Conservation (phyloP, 805 yeast species). For the Phaffomyces opuntiae region DNA sequence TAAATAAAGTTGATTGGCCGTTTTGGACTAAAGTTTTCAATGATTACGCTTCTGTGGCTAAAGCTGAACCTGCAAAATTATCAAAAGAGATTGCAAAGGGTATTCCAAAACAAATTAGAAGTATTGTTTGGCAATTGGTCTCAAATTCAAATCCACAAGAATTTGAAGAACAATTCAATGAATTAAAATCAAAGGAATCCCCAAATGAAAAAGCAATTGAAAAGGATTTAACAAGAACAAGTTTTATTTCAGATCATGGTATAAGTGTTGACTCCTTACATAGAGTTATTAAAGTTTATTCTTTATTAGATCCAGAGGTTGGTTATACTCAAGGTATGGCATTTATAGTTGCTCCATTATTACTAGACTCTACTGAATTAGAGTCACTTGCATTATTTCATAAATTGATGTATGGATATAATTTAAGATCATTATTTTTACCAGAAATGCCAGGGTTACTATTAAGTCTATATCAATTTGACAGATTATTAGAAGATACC, state of each 20-base stretch:
- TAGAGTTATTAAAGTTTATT: conserved; percentile 76
- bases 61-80: conserved; percentile 51
- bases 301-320: conserved; percentile 82
- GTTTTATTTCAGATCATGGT: conserved; percentile 53
- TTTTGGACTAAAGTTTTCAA: conserved; percentile 83
- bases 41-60: conserved; percentile 64
- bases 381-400: conserved; percentile 82
- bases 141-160: conserved; percentile 63
- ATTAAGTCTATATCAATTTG: conserved; percentile 80
- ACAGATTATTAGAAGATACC: conserved; percentile 71
- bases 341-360: conserved; percentile 77
- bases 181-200: conserved; percentile 45
- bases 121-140: conserved; percentile 88
- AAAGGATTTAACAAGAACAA: conserved; percentile 80
- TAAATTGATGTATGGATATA: conserved; percentile 77
- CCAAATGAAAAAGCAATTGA: conserved; percentile 69
- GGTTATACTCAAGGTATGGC: conserved; percentile 99
- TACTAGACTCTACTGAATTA: conserved; percentile 72
- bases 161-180: conserved; percentile 26
- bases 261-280: conserved; percentile 60
- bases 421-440: conserved; percentile 67
- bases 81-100: conserved; percentile 62
- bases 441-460: conserved; percentile 95
- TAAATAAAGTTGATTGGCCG: conserved; percentile 60
- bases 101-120: conserved; percentile 78